Evolutionary conservation across 441 rosid species (phyloP), one percentile per base, ranked within the genome.

Genomic region (Rhodomyrtus psidioides): DNA sequence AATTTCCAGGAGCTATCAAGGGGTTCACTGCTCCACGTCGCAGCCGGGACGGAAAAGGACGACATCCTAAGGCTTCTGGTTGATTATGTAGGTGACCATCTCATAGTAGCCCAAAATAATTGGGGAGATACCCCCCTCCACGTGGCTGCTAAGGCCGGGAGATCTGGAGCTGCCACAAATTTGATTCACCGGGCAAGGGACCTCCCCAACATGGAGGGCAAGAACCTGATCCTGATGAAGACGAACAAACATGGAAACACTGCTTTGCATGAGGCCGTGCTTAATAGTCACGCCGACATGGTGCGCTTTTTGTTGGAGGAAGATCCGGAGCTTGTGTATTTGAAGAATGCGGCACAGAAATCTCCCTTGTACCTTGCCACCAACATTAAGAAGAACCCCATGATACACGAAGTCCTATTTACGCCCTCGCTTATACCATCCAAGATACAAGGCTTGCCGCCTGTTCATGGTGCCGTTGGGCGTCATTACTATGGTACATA

Each of bases 401-500:
- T 6, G 30, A 59, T 59, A 59, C 34, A 1, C n/a, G 5, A 7
- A 5, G 0, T 26, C 27, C 27, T 59, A 27, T 7, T 59, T 14
- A 6, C 5, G 21, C 17, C 3, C 17, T 7, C 8, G 42, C 23
- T 60, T 4, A 39, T 28, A 4, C 74, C 74, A 60, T 60, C 42
- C 0, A 60, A 2, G 3, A 60, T 60, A 60, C 3, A 60, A 60
- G 74, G 74, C 23, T 7, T 60, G 74, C 74, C 74, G 0, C 74
- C 74, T 0, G 23, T 0, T 28, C 74, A 7, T 28, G 74, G 74
- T 28, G 74, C 42, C 3, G 23, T 60, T 60, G 12, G 4, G 1
- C 42, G 23, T 6, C 4, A 2, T 14, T 0, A 15, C 3, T 28
- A 28, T 0, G 70, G 70, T 60, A 27, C 3, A 0, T 28, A 60